Conservation (phyloP, 805 yeast species). For the Komagataella pastoris region DNA sequence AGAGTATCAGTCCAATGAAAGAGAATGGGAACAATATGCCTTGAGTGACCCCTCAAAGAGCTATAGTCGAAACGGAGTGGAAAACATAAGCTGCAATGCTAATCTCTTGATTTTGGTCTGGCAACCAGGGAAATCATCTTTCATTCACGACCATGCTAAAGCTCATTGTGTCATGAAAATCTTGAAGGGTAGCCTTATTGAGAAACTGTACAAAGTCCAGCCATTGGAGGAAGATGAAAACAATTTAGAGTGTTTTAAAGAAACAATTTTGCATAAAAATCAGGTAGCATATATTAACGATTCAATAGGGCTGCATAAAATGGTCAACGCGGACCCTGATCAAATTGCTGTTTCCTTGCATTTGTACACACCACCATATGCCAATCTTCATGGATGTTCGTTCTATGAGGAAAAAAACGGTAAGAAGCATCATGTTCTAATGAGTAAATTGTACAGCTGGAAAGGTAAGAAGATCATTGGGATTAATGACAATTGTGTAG, state of each 20-base stretch:
- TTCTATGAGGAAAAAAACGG: conserved; percentile 37
- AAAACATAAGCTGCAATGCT: conserved; percentile 58
- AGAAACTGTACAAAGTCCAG: conserved; percentile 33
- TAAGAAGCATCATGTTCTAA: conserved; percentile 36
- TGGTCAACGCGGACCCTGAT: conserved; percentile 30
- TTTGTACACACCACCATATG: conserved; percentile 69
- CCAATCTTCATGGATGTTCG: conserved; percentile 42
- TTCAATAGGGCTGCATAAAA: conserved; percentile 51
- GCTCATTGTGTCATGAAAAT: conserved; percentile 71
- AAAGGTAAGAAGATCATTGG: conserved; percentile 26
- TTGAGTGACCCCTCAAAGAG: conserved; percentile 32
- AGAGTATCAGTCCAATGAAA: conserved; percentile 28
- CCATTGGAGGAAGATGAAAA: conserved; percentile 6
- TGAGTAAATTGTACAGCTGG: conserved; percentile 50
- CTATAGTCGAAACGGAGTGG: conserved; percentile 64
- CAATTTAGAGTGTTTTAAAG: neutral
- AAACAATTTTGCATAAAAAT: conserved; percentile 17
- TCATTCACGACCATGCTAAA: conserved; percentile 63
- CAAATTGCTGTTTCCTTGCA: conserved; percentile 50
- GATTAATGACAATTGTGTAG: neutral
- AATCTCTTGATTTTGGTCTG: conserved; percentile 56
- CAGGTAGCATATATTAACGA: conserved; percentile 57
- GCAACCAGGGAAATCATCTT: conserved; percentile 52
- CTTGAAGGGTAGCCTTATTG: conserved; percentile 43
- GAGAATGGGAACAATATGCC: conserved; percentile 50